These are phyloP conservation scores for Plantago major DNA, from an alignment of 257 asterid genomes.

Conservation along the genomic window DNA sequence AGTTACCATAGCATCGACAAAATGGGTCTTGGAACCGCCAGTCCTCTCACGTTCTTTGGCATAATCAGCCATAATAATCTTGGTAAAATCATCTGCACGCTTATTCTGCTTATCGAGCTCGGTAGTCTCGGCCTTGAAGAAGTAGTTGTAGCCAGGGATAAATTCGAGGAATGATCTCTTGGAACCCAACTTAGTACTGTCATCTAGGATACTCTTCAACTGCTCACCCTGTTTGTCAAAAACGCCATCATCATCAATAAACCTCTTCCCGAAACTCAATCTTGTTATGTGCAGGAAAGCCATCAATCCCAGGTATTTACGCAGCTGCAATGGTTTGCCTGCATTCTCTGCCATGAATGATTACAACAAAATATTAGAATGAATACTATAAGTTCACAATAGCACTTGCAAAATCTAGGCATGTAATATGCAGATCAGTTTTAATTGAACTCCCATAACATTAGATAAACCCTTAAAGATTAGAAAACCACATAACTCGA, in stretches of 20 bases:
- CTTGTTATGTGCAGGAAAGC: slow-evolving; percentile 78
- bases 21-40: neutral
- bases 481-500: too few species aligned
- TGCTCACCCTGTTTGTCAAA: slow-evolving; percentile 63
- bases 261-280: slow-evolving; percentile 66
- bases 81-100: neutral
- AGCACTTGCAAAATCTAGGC: too few species aligned
- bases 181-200: too few species aligned
- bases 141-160: too few species aligned
- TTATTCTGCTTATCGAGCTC: neutral
- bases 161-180: too few species aligned
- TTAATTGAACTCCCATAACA: too few species aligned
- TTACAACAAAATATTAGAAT: too few species aligned
- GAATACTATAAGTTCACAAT: too few species aligned
- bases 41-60: neutral
- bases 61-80: neutral
- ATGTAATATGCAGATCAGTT: too few species aligned
- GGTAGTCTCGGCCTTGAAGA: too few species aligned
- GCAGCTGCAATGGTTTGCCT: slow-evolving; percentile 47
- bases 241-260: slow-evolving; percentile 49
- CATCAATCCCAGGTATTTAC: slow-evolving; percentile 57
- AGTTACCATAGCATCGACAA: neutral
- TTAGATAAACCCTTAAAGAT: too few species aligned
- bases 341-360: too few species aligned
- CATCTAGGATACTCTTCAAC: slow-evolving; percentile 35